These are phyloP conservation scores for Plasmopara viticola DNA, from an alignment of 352 stramenopile species.

Conservation along the genomic window DNA sequence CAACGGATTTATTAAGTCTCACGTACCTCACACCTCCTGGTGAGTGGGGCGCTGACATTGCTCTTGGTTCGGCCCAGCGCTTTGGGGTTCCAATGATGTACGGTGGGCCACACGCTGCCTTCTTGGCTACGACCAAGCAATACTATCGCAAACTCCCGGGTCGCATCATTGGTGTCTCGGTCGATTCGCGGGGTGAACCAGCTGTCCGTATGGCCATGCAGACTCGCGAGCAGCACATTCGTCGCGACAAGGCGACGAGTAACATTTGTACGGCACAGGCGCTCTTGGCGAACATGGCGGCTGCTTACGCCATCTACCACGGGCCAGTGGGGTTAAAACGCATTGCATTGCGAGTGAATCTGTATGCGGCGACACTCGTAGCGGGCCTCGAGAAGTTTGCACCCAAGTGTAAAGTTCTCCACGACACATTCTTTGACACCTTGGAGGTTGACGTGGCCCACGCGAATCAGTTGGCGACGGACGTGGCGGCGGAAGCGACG, in stretches of 20 bases:
- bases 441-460: constrained; percentile 88
- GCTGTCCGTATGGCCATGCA: constrained; percentile 99
- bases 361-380: constrained; percentile 85
- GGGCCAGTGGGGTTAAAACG: constrained; percentile 92
- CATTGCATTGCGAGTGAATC: constrained; percentile 93
- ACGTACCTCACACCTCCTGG: constrained; percentile 91
- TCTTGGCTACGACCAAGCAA: constrained; percentile 94
- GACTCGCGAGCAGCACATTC: constrained; percentile 98
- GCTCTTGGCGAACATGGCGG: constrained; percentile 98
- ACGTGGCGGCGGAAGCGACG: constrained; percentile 66
- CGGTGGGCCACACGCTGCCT: constrained; percentile 96
- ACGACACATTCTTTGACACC: constrained; percentile 95
- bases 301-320: constrained; percentile 98
- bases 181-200: constrained; percentile 93
- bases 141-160: constrained; percentile 97
- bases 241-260: constrained; percentile 97
- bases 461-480: constrained; percentile 64
- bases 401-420: constrained; percentile 44
- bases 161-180: constrained; percentile 97
- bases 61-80: constrained; percentile 96
- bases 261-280: constrained; percentile 99
- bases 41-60: constrained; percentile 96
- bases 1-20: constrained; percentile 95
- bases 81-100: constrained; percentile 99
- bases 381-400: constrained; percentile 85